Conservation (phyloP, 177 flowering plant genomes). For the Vitis hybrid region DNA sequence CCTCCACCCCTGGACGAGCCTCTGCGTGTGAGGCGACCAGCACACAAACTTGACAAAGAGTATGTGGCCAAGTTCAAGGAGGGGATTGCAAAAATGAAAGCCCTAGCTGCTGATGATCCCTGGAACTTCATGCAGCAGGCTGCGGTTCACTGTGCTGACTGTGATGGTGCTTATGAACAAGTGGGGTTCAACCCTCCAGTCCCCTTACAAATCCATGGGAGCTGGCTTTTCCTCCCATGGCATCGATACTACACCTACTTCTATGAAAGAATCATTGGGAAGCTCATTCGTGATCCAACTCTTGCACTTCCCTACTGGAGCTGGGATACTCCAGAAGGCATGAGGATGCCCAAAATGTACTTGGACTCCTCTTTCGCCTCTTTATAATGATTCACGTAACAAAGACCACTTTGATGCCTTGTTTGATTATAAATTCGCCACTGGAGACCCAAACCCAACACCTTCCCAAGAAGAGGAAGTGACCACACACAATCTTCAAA, state of each 20-base stretch:
- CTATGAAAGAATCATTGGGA: slow-evolving; percentile 18
- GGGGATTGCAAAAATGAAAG: slow-evolving; percentile 26
- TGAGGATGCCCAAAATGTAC: slow-evolving; percentile 19
- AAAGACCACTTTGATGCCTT: too few species aligned
- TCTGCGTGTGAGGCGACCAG: slow-evolving; percentile 12
- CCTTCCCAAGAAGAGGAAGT: too few species aligned
- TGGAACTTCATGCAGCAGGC: slow-evolving; percentile 37
- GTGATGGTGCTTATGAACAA: slow-evolving; percentile 31
- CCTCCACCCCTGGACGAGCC: slow-evolving; percentile 6
- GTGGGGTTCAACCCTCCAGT: slow-evolving; percentile 9
- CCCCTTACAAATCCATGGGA: slow-evolving; percentile 24
- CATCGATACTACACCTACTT: slow-evolving; percentile 32
- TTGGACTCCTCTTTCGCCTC: slow-evolving; percentile 10
- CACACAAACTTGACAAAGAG: slow-evolving; percentile 3
- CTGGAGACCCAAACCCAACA: too few species aligned
- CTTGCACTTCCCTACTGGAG: slow-evolving; percentile 24
- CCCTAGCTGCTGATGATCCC: slow-evolving; percentile 24
- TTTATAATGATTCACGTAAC: too few species aligned
- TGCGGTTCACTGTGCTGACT: slow-evolving; percentile 36
- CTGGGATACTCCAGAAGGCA: slow-evolving; percentile 21
- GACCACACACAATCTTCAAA: too few species aligned
- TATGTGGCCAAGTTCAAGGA: slow-evolving; percentile 10
- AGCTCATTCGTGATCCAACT: slow-evolving; percentile 12
- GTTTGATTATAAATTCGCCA: too few species aligned
- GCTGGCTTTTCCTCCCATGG: slow-evolving; percentile 41